Evolutionary conservation across 495 filamentous ascomycete species (phyloP).

Genomic region (Aspergillus ostianus): DNA sequence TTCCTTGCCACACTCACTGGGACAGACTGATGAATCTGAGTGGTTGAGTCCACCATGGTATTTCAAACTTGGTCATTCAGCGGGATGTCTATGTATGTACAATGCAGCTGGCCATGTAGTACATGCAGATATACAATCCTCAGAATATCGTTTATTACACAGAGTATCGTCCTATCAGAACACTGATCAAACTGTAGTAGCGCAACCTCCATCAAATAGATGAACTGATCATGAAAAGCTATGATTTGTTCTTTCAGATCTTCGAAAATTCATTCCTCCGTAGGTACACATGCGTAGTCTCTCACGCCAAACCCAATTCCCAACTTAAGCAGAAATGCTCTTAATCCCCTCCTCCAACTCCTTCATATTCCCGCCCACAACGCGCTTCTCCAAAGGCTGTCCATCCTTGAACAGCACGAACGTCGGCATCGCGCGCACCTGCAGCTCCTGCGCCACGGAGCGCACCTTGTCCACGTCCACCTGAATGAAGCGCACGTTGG

Average conservation of each 20-base stretch:
- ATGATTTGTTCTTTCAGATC: no score
- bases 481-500: slow-evolving; percentile 69
- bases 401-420: slow-evolving; percentile 77
- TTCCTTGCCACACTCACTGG: neutral
- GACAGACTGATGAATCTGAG: neutral
- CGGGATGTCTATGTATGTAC: neutral
- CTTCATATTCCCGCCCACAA: slow-evolving; percentile 16
- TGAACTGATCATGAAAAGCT: no score
- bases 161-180: neutral
- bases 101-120: neutral
- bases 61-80: neutral
- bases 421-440: slow-evolving; percentile 84
- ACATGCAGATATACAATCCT: neutral
- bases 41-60: neutral
- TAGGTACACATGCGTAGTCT: no score
- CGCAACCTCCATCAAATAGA: no score
- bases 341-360: slow-evolving; percentile 15
- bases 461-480: slow-evolving; percentile 78
- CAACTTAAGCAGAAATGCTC: neutral
- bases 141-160: neutral
- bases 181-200: no score
- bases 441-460: slow-evolving; percentile 66
- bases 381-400: slow-evolving; percentile 25
- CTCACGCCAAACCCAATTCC: no score
- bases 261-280: no score